A percentile compares a stretch with the other conserved stretches of the same genome.
Conservation (phyloP, 257 asterid species). For the Ballota nigra region DNA sequence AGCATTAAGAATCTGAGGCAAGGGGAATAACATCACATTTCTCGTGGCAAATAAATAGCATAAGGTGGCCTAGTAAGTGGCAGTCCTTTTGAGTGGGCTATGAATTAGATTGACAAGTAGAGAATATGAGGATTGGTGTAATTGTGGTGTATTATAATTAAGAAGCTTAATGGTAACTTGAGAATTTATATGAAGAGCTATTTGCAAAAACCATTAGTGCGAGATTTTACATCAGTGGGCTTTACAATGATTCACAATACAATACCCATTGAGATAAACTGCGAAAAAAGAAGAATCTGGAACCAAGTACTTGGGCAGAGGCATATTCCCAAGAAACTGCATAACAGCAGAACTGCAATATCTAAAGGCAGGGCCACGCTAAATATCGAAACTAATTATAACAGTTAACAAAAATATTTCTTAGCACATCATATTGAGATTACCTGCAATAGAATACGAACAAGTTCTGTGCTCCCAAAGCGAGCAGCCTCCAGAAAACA, state of each 20-base stretch:
- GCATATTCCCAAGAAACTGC: neutral
- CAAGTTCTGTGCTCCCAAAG: slow-evolving; percentile 99
- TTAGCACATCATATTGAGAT: slow-evolving; percentile 11
- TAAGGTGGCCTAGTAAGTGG: neutral
- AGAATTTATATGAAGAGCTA: neutral
- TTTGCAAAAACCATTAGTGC: neutral
- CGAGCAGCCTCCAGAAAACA: slow-evolving; percentile 99
- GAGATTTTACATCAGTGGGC: neutral
- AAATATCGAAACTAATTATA: neutral
- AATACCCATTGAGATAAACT: neutral
- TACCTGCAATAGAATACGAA: slow-evolving; percentile 96
- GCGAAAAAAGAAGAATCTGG: slow-evolving; percentile 5
- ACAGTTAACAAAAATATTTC: slow-evolving; percentile 14
- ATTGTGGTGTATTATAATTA: neutral
- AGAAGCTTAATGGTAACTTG: neutral
- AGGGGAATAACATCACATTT: neutral
- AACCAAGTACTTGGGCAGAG: neutral
- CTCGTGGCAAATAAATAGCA: neutral
- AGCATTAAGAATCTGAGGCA: neutral
- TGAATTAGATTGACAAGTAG: neutral
- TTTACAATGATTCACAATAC: neutral
- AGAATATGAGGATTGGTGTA: neutral
- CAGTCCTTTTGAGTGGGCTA: neutral
- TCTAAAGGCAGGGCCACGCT: no score
- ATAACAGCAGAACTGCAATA: no score